These are phyloP conservation scores for Penicillium sp. DNA, from an alignment of 2,329 filamentous ascomycete species.

Conservation along the genomic window DNA sequence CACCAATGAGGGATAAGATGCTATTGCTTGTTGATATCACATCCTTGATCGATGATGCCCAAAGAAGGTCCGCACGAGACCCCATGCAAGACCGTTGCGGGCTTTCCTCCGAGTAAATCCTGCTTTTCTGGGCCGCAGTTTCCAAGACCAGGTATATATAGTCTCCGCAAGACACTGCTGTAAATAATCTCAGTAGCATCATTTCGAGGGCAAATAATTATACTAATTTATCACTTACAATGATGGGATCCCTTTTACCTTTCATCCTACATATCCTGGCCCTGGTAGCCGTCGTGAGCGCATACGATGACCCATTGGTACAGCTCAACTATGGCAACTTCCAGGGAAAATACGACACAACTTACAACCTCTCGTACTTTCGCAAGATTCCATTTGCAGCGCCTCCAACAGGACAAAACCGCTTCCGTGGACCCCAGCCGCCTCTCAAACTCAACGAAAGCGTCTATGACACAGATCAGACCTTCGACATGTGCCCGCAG, in stretches of 20 bases:
- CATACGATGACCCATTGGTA: conserved; percentile 38
- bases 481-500: conserved; percentile 61
- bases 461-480: conserved; percentile 56
- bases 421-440: conserved; percentile 62
- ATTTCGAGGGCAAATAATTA: background rate
- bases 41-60: background rate
- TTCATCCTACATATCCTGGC: conserved; percentile 5
- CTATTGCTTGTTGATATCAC: background rate
- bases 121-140: background rate
- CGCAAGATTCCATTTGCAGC: conserved; percentile 63
- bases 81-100: background rate
- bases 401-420: conserved; percentile 57
- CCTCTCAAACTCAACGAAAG: conserved; percentile 50
- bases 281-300: conserved; percentile 5
- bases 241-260: conserved; percentile 4
- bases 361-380: conserved; percentile 61
- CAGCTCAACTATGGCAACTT: conserved; percentile 54
- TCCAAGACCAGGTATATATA: conserved; percentile 12
- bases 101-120: conserved; percentile 1
- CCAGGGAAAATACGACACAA: conserved; percentile 51
- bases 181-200: background rate
- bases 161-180: too few species aligned
- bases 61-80: background rate
- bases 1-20: conserved; percentile 25
- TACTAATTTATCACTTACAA: background rate